Base-by-base conservation (phyloP, 2,329 filamentous ascomycete species). In the Fusarium stilboides region DNA sequence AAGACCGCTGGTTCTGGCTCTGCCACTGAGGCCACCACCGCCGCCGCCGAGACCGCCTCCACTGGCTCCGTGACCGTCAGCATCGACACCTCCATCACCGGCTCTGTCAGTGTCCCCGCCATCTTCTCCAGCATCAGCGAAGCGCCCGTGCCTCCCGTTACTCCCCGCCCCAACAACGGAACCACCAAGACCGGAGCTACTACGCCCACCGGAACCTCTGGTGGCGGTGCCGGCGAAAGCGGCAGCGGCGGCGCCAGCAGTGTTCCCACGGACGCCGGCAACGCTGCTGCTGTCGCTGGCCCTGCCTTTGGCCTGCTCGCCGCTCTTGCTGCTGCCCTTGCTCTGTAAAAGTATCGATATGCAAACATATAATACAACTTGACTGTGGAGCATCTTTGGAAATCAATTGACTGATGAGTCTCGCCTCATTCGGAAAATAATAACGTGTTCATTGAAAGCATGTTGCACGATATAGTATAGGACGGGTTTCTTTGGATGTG, bases 301-400 rank as follows among this genome's bases (percentile, higher is more conserved):
- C 76, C 75, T 36, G 74, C 70, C 37, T 67, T 70, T n/a, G 77
- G 76, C 22, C 31, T 80, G 10, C 73, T 78, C 19, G 78, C 78
- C 43, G 55, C 78, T 17, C 22, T 79, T 37, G 78, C 76, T 31
- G 76, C 75, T 31, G 74, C 69, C 34, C 33, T 78, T 57, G 79
- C 77, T 67, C 70, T 80, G 72, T 80, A 78, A 75, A 54, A 57
- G 52, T 19, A 6, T n/a, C 19, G 19, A 54, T 56, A 45, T 39
- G 43, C 36, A 37, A 28, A 24, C 19, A 55, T 26, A 31, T 60
- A 45, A 53, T 43, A 28, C 45, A 40, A 49, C 34, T 36, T 31
- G 20, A 31, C 15, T 13, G 42, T 37, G 39, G 52, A 46, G 31
- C 31, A 57, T 50, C 20, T 20, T 40, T 47, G 39, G 47, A 39